Conservation (phyloP, 225 moss, liverwort and hornwort genomes). For the Pseudoscleropodium purum region DNA sequence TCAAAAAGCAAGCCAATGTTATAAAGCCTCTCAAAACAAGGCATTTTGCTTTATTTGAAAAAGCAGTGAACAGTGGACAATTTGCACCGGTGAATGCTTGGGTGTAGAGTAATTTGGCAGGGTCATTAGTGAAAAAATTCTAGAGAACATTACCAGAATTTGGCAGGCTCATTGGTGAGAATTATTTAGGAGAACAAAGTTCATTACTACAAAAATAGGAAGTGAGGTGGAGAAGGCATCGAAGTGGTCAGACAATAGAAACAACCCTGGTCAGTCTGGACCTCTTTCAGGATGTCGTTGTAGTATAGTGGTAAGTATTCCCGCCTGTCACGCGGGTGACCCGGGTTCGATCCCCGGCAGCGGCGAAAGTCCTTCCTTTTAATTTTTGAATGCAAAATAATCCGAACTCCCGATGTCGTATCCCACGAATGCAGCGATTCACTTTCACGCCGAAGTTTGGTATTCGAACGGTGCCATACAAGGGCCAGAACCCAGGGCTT, state of each 20-base stretch:
- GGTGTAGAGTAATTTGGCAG: neutral
- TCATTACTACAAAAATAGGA: accelerated
- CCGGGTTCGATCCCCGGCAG: slow-evolving; percentile 92
- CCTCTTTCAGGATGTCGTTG: neutral
- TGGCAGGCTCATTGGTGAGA: neutral
- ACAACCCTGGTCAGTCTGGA: accelerated
- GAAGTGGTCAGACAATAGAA: accelerated
- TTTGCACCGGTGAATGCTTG: too few species aligned
- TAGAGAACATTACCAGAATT: too few species aligned
- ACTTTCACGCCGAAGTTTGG: neutral
- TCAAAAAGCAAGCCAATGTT: neutral
- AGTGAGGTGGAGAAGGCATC: neutral
- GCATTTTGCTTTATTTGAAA: neutral
- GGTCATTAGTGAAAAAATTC: too few species aligned
- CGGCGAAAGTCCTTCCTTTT: neutral
- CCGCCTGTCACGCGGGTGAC: slow-evolving; percentile 91
- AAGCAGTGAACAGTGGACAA: neutral
- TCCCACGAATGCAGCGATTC: neutral
- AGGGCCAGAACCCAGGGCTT: neutral
- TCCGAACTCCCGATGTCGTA: neutral
- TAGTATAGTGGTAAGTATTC: slow-evolving; percentile 91
- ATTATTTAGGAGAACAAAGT: neutral
- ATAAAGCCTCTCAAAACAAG: neutral
- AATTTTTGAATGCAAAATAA: too few species aligned
- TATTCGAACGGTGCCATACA: neutral